Evolutionary conservation across 305 asterid genomes (phyloP).

Genomic region (Coffea humblotiana): DNA sequence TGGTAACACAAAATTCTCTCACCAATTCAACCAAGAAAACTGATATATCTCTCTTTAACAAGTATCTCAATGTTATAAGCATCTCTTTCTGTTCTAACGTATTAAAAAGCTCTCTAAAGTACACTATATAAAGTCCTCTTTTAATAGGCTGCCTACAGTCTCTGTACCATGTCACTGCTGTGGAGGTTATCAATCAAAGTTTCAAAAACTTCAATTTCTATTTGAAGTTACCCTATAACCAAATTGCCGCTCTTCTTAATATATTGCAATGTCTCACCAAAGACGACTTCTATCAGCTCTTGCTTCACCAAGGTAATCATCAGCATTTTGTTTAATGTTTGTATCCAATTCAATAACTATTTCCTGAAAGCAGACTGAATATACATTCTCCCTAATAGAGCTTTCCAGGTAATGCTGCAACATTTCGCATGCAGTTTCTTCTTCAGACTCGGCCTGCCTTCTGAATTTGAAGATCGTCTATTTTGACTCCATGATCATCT

Average conservation of each 20-base stretch:
- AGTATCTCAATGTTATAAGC: constrained; percentile 30
- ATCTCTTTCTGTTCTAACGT: constrained; percentile 35
- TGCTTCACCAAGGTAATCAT: neutral
- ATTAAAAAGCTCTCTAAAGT: constrained; percentile 36
- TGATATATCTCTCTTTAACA: constrained; percentile 38
- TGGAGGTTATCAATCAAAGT: neutral
- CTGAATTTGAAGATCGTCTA: neutral
- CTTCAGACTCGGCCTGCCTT: neutral
- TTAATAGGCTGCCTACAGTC: constrained; percentile 28
- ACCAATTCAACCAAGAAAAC: constrained; percentile 31
- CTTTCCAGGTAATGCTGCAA: neutral
- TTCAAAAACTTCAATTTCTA: neutral
- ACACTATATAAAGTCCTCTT: constrained; percentile 38
- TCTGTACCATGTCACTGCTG: neutral
- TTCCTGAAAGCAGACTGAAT: constrained; percentile 12
- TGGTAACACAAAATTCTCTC: constrained; percentile 25
- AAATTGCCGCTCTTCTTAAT: neutral
- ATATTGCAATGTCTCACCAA: constrained; percentile 9
- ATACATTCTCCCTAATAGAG: constrained; percentile 7
- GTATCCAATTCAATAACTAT: neutral
- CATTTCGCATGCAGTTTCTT: neutral
- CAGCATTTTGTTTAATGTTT: constrained; percentile 2
- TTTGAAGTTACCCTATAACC: neutral
- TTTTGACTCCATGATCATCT: neutral
- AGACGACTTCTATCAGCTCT: neutral